phyloP scores from a whole-genome alignment of 805 yeast species.

The Groenewaldozyma salmanticensis region DNA sequence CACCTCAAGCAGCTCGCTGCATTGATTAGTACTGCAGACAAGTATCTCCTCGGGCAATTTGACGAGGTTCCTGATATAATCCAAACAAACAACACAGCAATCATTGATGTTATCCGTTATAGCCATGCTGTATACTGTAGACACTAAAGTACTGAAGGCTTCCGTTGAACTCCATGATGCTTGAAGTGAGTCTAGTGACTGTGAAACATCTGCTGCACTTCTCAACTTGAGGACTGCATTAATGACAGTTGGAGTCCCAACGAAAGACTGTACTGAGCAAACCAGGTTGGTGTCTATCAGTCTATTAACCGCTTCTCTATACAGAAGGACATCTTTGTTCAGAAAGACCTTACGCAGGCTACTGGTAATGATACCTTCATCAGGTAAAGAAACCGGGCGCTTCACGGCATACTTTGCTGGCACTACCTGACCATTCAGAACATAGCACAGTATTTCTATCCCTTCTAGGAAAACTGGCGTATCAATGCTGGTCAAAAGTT shows the following conservation, averaged over 20 bases:
- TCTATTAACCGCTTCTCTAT: conserved; percentile 6
- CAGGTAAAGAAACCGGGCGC: conserved; percentile 15
- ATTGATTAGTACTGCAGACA: too few species aligned
- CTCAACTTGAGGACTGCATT: conserved; percentile 5
- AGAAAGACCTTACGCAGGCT: conserved; percentile 13
- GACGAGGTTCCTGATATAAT: too few species aligned
- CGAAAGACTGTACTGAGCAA: conserved; percentile 12
- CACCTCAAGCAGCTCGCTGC: too few species aligned
- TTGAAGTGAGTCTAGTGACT: background rate
- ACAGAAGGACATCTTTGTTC: background rate
- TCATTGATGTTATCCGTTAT: too few species aligned
- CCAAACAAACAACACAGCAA: too few species aligned
- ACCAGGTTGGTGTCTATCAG: conserved; percentile 11
- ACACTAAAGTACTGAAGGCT: background rate
- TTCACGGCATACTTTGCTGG: conserved; percentile 11
- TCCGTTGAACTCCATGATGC: background rate
- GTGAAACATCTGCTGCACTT: background rate
- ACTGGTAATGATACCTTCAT: conserved; percentile 13
- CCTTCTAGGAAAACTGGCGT: conserved; percentile 13
- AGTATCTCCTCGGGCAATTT: too few species aligned
- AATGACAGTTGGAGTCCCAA: conserved; percentile 12
- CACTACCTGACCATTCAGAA: conserved; percentile 11
- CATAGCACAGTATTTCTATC: conserved; percentile 11
- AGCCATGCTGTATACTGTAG: background rate
- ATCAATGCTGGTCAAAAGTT: conserved; percentile 14